Evolutionary conservation across 2,329 filamentous ascomycete genomes (phyloP).

Genomic region (Pseudogymnoascus sp.): DNA sequence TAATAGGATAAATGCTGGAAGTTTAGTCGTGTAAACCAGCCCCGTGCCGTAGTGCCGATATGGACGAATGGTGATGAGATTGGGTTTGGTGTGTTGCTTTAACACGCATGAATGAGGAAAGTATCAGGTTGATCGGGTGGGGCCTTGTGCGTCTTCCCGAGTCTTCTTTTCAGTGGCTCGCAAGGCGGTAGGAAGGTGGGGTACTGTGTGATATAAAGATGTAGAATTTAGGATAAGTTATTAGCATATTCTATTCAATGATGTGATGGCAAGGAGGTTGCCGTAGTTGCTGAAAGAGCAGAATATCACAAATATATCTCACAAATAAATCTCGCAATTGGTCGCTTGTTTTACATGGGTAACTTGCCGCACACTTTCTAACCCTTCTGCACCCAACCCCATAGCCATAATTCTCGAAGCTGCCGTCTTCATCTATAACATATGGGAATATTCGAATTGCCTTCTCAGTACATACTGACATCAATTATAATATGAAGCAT

Average conservation of each 20-base stretch:
- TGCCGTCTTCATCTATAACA: neutral
- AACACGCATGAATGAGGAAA: neutral
- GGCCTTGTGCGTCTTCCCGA: neutral
- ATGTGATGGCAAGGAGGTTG: neutral
- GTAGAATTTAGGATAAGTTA: conserved; percentile 3
- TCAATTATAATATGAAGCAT: too few species aligned
- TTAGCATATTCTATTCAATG: neutral
- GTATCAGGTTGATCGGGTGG: conserved; percentile 1
- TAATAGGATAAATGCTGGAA: neutral
- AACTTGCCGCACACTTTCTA: neutral
- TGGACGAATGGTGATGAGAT: neutral
- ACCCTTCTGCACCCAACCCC: neutral
- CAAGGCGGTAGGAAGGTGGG: neutral
- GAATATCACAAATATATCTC: too few species aligned
- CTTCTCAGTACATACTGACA: too few species aligned
- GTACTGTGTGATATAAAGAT: neutral
- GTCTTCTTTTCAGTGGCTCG: neutral
- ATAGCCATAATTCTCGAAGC: neutral
- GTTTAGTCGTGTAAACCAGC: neutral
- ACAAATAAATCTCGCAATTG: too few species aligned
- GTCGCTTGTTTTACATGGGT: neutral
- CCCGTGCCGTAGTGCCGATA: neutral
- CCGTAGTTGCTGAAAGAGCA: neutral
- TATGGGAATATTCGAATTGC: neutral
- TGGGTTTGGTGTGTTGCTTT: conserved; percentile 1